Evolutionary conservation across 2,329 filamentous ascomycete species (phyloP).

Genomic region (Monilinia aucupariae): DNA sequence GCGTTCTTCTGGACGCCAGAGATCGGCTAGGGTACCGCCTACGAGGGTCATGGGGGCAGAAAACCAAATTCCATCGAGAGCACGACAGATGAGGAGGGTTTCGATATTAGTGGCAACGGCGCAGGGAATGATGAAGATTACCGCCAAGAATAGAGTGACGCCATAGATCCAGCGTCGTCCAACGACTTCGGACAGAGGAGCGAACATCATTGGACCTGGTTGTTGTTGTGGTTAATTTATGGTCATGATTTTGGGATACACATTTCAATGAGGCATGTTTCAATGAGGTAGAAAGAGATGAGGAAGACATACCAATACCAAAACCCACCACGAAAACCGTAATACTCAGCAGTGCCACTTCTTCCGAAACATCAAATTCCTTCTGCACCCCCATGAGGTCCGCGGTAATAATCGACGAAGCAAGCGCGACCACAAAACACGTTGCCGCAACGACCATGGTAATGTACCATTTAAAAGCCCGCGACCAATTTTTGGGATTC

Average conservation of each 20-base stretch:
- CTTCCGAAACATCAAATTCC: constrained; percentile 62
- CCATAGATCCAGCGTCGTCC: constrained; percentile 66
- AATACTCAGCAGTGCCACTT: constrained; percentile 67
- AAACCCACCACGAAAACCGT: constrained; percentile 78
- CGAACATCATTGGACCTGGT: no score
- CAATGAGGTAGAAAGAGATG: neutral
- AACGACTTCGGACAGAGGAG: constrained; percentile 56
- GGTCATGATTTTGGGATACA: constrained; percentile 19
- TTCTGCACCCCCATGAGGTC: constrained; percentile 60
- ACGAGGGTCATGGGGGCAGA: constrained; percentile 83
- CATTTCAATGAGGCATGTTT: no score
- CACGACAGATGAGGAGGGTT: constrained; percentile 69
- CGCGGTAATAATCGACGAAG: constrained; percentile 71
- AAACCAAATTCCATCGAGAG: constrained; percentile 78
- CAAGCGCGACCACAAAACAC: constrained; percentile 62
- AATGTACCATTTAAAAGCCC: constrained; percentile 72
- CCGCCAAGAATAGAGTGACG: constrained; percentile 46
- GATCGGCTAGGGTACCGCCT: constrained; percentile 73
- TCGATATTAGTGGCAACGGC: constrained; percentile 70
- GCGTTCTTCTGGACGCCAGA: constrained; percentile 80
- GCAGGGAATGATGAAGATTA: constrained; percentile 76
- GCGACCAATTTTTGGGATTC: constrained; percentile 83
- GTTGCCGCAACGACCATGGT: constrained; percentile 79
- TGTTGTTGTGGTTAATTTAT: no score
- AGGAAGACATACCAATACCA: constrained; percentile 54